A percentile compares a stretch with the other conserved stretches of the same genome.
These are phyloP conservation scores for Tulasnella calospora DNA, from an alignment of 768 basidiomycete genomes.

Conservation along the genomic window DNA sequence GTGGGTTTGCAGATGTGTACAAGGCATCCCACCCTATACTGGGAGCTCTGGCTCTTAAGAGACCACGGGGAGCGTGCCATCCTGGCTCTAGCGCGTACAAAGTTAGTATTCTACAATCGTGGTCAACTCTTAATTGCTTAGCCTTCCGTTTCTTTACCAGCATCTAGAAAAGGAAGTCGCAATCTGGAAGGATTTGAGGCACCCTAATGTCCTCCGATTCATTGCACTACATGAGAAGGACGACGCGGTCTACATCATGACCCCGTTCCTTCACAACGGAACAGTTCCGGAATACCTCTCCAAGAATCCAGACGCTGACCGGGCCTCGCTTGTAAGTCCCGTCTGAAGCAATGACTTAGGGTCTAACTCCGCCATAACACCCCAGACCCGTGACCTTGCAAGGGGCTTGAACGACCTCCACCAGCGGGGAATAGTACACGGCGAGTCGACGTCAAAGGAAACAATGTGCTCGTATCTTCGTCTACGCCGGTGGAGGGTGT, in stretches of 20 bases:
- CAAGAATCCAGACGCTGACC: background rate
- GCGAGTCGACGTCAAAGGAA: constrained; percentile 5
- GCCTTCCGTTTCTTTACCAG: background rate
- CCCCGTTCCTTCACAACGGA: background rate
- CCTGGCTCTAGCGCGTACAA: background rate
- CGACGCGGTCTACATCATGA: background rate
- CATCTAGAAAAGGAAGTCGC: background rate
- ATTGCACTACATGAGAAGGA: background rate
- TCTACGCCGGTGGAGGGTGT: background rate
- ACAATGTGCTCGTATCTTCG: background rate
- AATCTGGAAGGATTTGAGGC: background rate
- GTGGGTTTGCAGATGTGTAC: background rate
- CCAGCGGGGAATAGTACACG: background rate
- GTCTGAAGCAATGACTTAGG: background rate
- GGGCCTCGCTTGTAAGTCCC: background rate
- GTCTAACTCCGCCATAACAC: background rate
- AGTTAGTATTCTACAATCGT: background rate
- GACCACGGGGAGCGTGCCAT: background rate
- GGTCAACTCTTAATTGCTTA: background rate
- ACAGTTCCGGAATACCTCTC: background rate
- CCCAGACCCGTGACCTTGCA: background rate
- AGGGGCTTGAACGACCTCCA: background rate
- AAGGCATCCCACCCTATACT: background rate
- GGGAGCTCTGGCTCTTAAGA: background rate
- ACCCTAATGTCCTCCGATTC: constrained; percentile 3